phyloP scores from a whole-genome alignment of 2,329 filamentous ascomycete genomes.

The Ophiobolus disseminans region DNA sequence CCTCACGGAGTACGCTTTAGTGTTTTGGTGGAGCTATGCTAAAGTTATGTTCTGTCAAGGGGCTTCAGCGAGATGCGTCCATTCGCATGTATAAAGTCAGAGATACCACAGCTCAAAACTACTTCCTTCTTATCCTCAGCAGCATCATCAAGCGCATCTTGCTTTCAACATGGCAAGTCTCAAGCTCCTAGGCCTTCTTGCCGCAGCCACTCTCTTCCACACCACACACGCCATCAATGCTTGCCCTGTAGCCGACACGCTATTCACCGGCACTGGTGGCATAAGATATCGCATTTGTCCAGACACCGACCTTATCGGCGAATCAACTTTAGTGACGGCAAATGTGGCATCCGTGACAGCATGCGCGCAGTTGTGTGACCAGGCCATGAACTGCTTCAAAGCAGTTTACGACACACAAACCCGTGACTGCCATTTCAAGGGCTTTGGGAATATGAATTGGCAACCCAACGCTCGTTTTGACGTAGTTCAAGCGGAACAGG shows the following conservation, averaged over 20 bases:
- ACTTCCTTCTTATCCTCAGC: background rate
- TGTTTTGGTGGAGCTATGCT: too few species aligned
- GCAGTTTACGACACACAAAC: slow-evolving; percentile 33
- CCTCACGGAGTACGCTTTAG: background rate
- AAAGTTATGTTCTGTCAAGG: too few species aligned
- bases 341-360: slow-evolving; percentile 26
- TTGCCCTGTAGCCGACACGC: slow-evolving; percentile 26
- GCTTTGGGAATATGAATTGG: slow-evolving; percentile 23
- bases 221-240: slow-evolving; percentile 25
- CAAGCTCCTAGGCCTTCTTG: slow-evolving; percentile 19
- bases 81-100: background rate
- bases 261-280: slow-evolving; percentile 25
- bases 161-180: slow-evolving; percentile 20
- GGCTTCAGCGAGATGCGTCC: background rate
- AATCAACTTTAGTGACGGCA: slow-evolving; percentile 14
- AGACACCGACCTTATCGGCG: slow-evolving; percentile 26
- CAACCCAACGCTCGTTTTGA: slow-evolving; percentile 26
- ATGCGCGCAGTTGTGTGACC: slow-evolving; percentile 30
- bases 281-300: slow-evolving; percentile 32
- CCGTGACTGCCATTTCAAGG: slow-evolving; percentile 33
- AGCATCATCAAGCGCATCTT: background rate
- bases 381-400: slow-evolving; percentile 31
- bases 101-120: background rate
- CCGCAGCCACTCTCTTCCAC: slow-evolving; percentile 22
- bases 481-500: slow-evolving; percentile 30